A percentile compares a stretch with the other conserved stretches of the same genome.
Evolutionary conservation across 2,329 filamentous ascomycete species (phyloP).

Genomic region (Cordyceps militaris): DNA sequence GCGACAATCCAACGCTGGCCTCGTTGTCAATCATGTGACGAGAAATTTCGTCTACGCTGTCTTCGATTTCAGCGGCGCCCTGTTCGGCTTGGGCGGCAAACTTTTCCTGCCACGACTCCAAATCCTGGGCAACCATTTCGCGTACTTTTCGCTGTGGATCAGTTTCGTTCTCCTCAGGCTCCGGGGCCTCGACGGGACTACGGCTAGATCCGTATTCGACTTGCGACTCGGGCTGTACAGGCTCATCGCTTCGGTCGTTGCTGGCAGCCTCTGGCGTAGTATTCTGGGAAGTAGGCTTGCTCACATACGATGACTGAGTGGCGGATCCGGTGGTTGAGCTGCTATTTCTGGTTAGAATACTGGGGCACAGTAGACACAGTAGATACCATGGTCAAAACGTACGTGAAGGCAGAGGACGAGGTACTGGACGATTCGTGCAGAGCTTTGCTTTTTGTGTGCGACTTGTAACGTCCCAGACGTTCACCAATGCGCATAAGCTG

Average conservation of each 20-base stretch:
- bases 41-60: slow-evolving; percentile 53
- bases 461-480: slow-evolving; percentile 68
- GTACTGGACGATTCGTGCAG: not conserved
- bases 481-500: slow-evolving; percentile 90
- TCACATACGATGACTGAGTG: slow-evolving; percentile 24
- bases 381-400: slow-evolving; percentile 12
- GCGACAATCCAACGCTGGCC: slow-evolving; percentile 56
- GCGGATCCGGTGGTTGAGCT: not conserved
- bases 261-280: slow-evolving; percentile 16
- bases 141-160: slow-evolving; percentile 52
- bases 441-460: slow-evolving; percentile 27
- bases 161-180: slow-evolving; percentile 41
- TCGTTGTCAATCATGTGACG: slow-evolving; percentile 53
- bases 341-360: not conserved
- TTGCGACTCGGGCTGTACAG: slow-evolving; percentile 13
- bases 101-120: slow-evolving; percentile 80
- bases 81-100: slow-evolving; percentile 82
- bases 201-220: slow-evolving; percentile 16
- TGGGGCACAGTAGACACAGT: too few species aligned
- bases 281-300: slow-evolving; percentile 28
- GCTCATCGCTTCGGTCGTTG: not conserved
- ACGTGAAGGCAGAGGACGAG: slow-evolving; percentile 6
- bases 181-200: slow-evolving; percentile 36
- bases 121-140: slow-evolving; percentile 67
- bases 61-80: slow-evolving; percentile 66